Evolutionary conservation across 2,329 filamentous ascomycete species (phyloP), one percentile per base, ranked within the genome.

Genomic region (Diplocarpon mali): DNA sequence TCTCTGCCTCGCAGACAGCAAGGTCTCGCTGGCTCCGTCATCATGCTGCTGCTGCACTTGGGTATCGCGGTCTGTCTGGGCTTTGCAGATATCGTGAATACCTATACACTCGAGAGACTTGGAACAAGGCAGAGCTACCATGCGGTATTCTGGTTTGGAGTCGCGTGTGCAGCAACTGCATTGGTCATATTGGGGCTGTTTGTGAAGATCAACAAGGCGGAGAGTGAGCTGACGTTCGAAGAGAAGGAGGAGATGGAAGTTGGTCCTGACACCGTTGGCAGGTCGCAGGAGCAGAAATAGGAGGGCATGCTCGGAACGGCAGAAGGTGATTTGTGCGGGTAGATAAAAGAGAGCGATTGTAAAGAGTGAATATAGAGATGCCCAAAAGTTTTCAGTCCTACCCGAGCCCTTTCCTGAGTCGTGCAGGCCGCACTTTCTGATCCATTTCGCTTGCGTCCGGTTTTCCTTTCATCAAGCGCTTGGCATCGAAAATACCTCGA

Each of bases 41-140:
- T 84, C 56, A 86, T 84, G 63, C 78, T 75, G 38, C 64, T 86
- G 2, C 60, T 87, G 27, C 83, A 85, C 55, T 68, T 89, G 8
- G 80, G 81, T 9, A 81, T 87, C 55, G 80, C 82, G 1, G 70
- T 88, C 41, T 78, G 79, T 65, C 68, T 88, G 5, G 83, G 80
- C 0, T 72, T 88, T 42, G 78, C 75, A 1, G 84, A 89, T 59
- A 71, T 88, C 10, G 67, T 76, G 2, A 70, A 74, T 0, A 68
- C 70, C 34, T 68, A 55, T 32, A 59, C 57, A 10, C 32, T 59
- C 2, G 49, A 45, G 5, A 47, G 15, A 2, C 51, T 70, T 13
- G 71, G 71, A 0, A 44, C 65, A 34, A 64, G 64, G 37, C 53
- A 67, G 45, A 80, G 78, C 47, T 84, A 83, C 57, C 73, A 77